These are phyloP conservation scores for Tetrahymena elliotti DNA, from an alignment of 73 alveolate species.

Conservation along the genomic window DNA sequence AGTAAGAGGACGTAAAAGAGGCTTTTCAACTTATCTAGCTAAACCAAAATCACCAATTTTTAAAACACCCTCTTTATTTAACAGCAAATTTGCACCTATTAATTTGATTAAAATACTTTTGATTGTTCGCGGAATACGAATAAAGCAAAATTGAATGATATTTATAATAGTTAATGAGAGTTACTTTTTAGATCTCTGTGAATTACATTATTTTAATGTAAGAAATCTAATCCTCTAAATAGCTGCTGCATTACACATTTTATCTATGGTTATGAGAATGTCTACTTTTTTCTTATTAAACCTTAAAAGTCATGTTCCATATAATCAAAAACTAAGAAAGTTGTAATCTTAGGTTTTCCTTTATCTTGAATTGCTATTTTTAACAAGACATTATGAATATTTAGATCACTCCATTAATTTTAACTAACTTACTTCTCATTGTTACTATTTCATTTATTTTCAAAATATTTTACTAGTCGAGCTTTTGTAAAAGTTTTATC, in stretches of 20 bases:
- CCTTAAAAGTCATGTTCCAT: neutral
- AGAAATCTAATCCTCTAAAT: constrained; percentile 60
- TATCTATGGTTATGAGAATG: neutral
- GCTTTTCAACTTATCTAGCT: constrained; percentile 59
- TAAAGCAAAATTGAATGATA: constrained; percentile 3
- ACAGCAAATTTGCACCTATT: constrained; percentile 8
- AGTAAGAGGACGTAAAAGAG: constrained; percentile 49
- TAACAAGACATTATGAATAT: neutral
- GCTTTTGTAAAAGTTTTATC: neutral
- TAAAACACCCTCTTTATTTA: constrained; percentile 29
- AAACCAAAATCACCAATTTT: constrained; percentile 41
- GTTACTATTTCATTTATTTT: neutral
- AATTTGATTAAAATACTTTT: neutral
- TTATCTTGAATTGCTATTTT: neutral
- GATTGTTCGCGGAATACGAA: neutral
- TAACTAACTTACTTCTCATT: neutral
- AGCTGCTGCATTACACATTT: constrained; percentile 45
- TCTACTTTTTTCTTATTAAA: neutral
- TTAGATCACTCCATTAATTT: neutral
- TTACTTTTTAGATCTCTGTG: constrained; percentile 74
- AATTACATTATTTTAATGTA: constrained; percentile 72
- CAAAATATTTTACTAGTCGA: neutral
- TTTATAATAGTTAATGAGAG: constrained; percentile 7
- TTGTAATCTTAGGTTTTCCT: neutral
- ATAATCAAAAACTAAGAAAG: neutral